Conservation (phyloP, 352 stramenopile species). For the Phytophthora constricta region DNA sequence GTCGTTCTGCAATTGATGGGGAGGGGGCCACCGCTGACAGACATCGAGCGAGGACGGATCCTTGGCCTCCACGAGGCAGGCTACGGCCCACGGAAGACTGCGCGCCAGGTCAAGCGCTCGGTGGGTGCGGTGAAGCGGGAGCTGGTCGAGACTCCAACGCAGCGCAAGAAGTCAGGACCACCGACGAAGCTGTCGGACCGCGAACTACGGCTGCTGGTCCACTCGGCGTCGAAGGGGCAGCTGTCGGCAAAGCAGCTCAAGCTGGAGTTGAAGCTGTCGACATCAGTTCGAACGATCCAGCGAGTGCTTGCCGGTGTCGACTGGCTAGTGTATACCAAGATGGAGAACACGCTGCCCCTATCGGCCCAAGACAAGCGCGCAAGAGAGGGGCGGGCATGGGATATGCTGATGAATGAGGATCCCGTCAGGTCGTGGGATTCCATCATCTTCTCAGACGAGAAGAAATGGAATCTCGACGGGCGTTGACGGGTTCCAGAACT, state of each 20-base stretch:
- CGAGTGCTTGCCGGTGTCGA: constrained; percentile 13
- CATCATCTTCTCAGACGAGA: constrained; percentile 51
- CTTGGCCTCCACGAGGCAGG: not conserved
- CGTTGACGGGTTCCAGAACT: constrained; percentile 39
- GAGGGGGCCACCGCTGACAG: not conserved
- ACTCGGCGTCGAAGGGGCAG: not conserved
- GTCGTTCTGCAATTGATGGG: not conserved
- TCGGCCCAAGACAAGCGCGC: not conserved
- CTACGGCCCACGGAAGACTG: not conserved
- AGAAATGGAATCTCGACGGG: constrained; percentile 51
- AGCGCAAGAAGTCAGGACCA: not conserved
- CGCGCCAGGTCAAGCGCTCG: not conserved
- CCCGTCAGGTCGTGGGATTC: constrained; percentile 17
- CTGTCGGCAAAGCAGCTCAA: constrained; percentile 12
- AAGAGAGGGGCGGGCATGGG: constrained; percentile 2
- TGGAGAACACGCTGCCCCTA: constrained; percentile 22
- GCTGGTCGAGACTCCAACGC: not conserved
- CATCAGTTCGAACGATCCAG: constrained; percentile 21
- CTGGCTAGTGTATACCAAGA: constrained; percentile 29
- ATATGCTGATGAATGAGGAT: constrained; percentile 7
- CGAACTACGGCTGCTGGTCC: constrained; percentile 1
- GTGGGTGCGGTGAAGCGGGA: not conserved
- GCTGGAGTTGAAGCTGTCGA: constrained; percentile 4
- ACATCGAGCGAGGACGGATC: not conserved
- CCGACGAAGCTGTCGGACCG: not conserved